Evolutionary conservation across 2,329 filamentous ascomycete species (phyloP).

Genomic region (Fusarium albosuccineum): DNA sequence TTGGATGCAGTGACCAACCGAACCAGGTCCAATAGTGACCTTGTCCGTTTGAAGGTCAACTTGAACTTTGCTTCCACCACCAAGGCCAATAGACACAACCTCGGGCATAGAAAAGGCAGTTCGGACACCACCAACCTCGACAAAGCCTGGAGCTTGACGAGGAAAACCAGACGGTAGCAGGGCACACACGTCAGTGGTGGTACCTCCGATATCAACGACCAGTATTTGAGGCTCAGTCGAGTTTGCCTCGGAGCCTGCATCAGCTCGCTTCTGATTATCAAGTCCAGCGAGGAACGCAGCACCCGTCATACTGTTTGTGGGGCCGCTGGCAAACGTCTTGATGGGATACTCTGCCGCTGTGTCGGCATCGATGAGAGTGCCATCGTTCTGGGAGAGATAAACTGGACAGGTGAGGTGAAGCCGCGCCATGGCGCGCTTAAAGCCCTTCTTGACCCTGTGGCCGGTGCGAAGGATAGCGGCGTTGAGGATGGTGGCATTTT

Average conservation of each 20-base stretch:
- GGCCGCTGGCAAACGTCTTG: slow-evolving; percentile 66
- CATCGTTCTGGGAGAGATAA: slow-evolving; percentile 67
- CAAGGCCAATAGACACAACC: slow-evolving; percentile 68
- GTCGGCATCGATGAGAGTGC: slow-evolving; percentile 63
- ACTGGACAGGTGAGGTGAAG: slow-evolving; percentile 58
- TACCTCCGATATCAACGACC: slow-evolving; percentile 72
- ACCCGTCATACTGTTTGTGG: slow-evolving; percentile 67
- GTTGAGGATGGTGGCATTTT: slow-evolving; percentile 69
- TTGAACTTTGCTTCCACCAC: slow-evolving; percentile 61
- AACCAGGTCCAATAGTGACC: slow-evolving; percentile 67
- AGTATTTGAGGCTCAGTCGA: slow-evolving; percentile 52
- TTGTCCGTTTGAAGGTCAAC: slow-evolving; percentile 32
- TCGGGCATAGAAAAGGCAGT: slow-evolving; percentile 71
- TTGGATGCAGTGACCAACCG: slow-evolving; percentile 65
- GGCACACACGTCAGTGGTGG: slow-evolving; percentile 71
- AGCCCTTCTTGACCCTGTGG: slow-evolving; percentile 60
- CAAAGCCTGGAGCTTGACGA: slow-evolving; percentile 69
- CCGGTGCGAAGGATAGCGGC: slow-evolving; percentile 64
- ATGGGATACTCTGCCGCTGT: slow-evolving; percentile 63
- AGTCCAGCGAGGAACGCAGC: slow-evolving; percentile 67
- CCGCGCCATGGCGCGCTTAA: slow-evolving; percentile 59
- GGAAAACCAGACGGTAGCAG: slow-evolving; percentile 71
- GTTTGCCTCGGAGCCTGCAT: neutral
- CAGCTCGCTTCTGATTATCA: slow-evolving; percentile 46
- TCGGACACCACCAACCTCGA: slow-evolving; percentile 69